A percentile compares a stretch with the other conserved stretches of the same genome.
These are phyloP conservation scores for Beauveria asiatica DNA, from an alignment of 2,329 filamentous ascomycete genomes.

Conservation along the genomic window DNA sequence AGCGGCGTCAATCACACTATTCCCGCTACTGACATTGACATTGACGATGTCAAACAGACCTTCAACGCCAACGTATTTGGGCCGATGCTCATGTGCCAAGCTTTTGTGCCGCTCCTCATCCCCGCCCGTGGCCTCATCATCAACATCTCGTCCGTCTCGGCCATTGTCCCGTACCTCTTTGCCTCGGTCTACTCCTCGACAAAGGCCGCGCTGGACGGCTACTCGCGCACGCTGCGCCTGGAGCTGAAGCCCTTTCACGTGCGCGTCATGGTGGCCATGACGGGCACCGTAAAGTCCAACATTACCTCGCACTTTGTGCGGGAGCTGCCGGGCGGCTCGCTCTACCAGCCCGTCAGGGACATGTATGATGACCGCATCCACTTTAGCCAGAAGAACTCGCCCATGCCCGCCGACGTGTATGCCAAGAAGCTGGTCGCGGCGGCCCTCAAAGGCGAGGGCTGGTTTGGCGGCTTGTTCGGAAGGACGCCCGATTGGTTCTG, in stretches of 20 bases:
- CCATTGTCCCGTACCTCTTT: conserved; percentile 44
- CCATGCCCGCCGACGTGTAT: conserved; percentile 35
- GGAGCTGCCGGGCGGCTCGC: conserved; percentile 34
- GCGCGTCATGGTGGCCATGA: conserved; percentile 48
- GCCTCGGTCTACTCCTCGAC: conserved; percentile 44
- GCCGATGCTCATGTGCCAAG: conserved; percentile 46
- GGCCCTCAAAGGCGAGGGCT: conserved; percentile 33
- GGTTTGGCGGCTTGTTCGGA: conserved; percentile 15
- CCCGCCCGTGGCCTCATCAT: conserved; percentile 42
- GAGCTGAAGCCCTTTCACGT: conserved; percentile 47
- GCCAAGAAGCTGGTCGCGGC: conserved; percentile 33
- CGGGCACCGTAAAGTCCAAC: conserved; percentile 45
- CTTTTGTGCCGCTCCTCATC: conserved; percentile 42
- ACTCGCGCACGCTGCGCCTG: conserved; percentile 44
- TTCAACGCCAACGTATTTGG: conserved; percentile 52
- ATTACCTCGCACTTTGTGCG: conserved; percentile 36
- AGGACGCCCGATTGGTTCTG: conserved; percentile 17
- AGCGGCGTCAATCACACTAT: conserved; percentile 37
- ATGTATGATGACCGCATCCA: conserved; percentile 37
- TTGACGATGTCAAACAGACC: conserved; percentile 43
- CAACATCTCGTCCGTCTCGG: conserved; percentile 47
- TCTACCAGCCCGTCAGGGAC: conserved; percentile 38
- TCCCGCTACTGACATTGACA: conserved; percentile 42
- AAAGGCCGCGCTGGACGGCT: conserved; percentile 45
- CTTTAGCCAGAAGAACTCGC: conserved; percentile 40